Conservation (phyloP, 768 basidiomycete genomes). For the Heimioporus sp. region DNA sequence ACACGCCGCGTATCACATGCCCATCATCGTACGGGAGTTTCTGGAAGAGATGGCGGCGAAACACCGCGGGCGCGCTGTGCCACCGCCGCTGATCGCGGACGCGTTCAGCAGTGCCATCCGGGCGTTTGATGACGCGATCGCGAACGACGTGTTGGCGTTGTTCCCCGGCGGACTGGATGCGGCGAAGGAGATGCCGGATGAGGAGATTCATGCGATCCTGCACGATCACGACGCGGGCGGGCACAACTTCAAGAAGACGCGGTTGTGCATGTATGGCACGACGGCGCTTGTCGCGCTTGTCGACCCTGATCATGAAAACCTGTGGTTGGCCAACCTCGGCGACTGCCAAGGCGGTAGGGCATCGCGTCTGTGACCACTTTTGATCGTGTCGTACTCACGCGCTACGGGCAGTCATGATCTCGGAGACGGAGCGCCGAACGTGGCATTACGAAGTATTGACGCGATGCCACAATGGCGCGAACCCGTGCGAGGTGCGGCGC, state of each 20-base stretch:
- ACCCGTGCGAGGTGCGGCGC: conserved; percentile 62
- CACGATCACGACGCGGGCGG: conserved; percentile 61
- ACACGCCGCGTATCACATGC: conserved; percentile 65
- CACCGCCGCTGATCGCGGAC: conserved; percentile 51
- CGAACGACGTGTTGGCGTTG: conserved; percentile 59
- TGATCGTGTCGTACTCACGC: not conserved
- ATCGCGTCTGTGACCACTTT: not conserved
- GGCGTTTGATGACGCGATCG: conserved; percentile 66
- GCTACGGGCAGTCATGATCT: conserved; percentile 47
- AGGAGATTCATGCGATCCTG: conserved; percentile 55
- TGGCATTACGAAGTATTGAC: conserved; percentile 66
- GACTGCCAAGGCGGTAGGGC: conserved; percentile 74
- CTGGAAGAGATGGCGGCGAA: conserved; percentile 41
- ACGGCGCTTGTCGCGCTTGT: conserved; percentile 73
- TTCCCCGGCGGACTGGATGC: conserved; percentile 55
- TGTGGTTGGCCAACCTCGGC: conserved; percentile 81
- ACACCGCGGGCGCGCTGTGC: conserved; percentile 37
- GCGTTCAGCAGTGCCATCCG: conserved; percentile 57
- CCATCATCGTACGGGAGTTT: conserved; percentile 63
- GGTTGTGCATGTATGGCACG: conserved; percentile 77
- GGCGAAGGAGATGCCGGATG: conserved; percentile 50
- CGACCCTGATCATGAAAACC: conserved; percentile 63
- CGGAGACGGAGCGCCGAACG: conserved; percentile 42
- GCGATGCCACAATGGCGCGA: conserved; percentile 68
- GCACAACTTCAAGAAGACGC: conserved; percentile 59